These are phyloP conservation scores for Candida andamanensis DNA, from an alignment of 805 yeast species.

Conservation along the genomic window DNA sequence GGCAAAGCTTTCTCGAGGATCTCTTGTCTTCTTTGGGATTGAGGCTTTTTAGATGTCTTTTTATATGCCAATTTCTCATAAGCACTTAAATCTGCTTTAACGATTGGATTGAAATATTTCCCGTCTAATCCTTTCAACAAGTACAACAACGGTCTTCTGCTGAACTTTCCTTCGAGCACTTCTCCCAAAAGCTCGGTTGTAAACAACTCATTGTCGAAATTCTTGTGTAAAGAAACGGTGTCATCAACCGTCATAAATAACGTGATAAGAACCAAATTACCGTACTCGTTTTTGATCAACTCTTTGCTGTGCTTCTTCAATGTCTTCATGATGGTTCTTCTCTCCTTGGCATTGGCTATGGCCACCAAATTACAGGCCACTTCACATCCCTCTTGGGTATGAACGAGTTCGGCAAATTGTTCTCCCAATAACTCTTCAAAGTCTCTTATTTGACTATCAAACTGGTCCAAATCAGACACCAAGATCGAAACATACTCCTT, in stretches of 20 bases:
- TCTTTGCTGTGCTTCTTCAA: slow-evolving; percentile 73
- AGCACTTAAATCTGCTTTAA: slow-evolving; percentile 52
- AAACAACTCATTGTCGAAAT: slow-evolving; percentile 57
- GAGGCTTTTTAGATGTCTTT: slow-evolving; percentile 81
- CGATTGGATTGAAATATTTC: slow-evolving; percentile 71
- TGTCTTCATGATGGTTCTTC: slow-evolving; percentile 69
- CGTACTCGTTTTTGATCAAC: slow-evolving; percentile 78
- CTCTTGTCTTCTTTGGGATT: slow-evolving; percentile 68
- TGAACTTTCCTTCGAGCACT: slow-evolving; percentile 64
- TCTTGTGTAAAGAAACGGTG: slow-evolving; percentile 74
- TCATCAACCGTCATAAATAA: slow-evolving; percentile 88
- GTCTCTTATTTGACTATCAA: slow-evolving; percentile 63
- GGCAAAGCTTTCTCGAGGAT: slow-evolving; percentile 63
- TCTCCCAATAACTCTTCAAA: slow-evolving; percentile 79
- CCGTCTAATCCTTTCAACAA: slow-evolving; percentile 74
- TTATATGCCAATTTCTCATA: slow-evolving; percentile 54
- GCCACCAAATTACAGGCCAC: slow-evolving; percentile 82
- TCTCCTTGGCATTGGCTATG: slow-evolving; percentile 84
- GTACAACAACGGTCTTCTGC: slow-evolving; percentile 85
- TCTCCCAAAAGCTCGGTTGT: slow-evolving; percentile 46
- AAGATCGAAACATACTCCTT: slow-evolving; percentile 75
- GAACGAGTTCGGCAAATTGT: slow-evolving; percentile 91
- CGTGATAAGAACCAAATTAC: slow-evolving; percentile 74
- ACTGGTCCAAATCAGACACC: slow-evolving; percentile 41
- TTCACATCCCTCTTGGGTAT: slow-evolving; percentile 90